phyloP scores from a whole-genome alignment of 1,284 basidiomycete species.

The Sanghuangporus baumii region DNA sequence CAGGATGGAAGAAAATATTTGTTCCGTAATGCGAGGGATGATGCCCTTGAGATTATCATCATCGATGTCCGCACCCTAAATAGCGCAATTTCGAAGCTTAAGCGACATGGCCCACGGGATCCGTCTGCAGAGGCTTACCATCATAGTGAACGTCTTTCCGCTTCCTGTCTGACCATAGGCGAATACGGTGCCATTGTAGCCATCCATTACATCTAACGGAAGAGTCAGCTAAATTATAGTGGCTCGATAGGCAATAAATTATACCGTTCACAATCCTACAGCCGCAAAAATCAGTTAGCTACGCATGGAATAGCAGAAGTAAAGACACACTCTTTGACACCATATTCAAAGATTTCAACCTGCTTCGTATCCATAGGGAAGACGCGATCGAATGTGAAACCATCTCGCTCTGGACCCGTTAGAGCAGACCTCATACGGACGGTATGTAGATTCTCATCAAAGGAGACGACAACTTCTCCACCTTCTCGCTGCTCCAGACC shows the following conservation, averaged over 20 bases:
- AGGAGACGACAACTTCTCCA: slow-evolving; percentile 88
- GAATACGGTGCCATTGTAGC: slow-evolving; percentile 98
- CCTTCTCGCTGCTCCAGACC: slow-evolving; percentile 86
- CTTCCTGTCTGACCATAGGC: slow-evolving; percentile 99
- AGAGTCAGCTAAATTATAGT: neutral
- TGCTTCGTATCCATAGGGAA: slow-evolving; percentile 93
- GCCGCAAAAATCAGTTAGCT: slow-evolving; percentile 4
- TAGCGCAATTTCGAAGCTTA: slow-evolving; percentile 15
- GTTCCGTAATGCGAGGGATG: slow-evolving; percentile 97
- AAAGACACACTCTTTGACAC: slow-evolving; percentile 84
- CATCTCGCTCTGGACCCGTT: slow-evolving; percentile 80
- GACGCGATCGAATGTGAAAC: slow-evolving; percentile 96
- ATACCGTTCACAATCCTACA: slow-evolving; percentile 22
- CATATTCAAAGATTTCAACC: slow-evolving; percentile 96
- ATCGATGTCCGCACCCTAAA: slow-evolving; percentile 94
- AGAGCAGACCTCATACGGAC: slow-evolving; percentile 74
- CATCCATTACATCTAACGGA: slow-evolving; percentile 87
- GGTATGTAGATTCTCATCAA: slow-evolving; percentile 80
- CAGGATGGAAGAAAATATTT: slow-evolving; percentile 97
- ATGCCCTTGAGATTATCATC: slow-evolving; percentile 89
- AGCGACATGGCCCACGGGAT: slow-evolving; percentile 15
- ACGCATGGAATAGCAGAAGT: neutral
- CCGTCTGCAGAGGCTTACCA: slow-evolving; percentile 48
- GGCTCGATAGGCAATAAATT: neutral
- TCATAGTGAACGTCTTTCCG: slow-evolving; percentile 97